A percentile compares a stretch with the other conserved stretches of the same genome.
phyloP scores from a whole-genome alignment of 345 rosid species.

The Eucalyptus marginata region DNA sequence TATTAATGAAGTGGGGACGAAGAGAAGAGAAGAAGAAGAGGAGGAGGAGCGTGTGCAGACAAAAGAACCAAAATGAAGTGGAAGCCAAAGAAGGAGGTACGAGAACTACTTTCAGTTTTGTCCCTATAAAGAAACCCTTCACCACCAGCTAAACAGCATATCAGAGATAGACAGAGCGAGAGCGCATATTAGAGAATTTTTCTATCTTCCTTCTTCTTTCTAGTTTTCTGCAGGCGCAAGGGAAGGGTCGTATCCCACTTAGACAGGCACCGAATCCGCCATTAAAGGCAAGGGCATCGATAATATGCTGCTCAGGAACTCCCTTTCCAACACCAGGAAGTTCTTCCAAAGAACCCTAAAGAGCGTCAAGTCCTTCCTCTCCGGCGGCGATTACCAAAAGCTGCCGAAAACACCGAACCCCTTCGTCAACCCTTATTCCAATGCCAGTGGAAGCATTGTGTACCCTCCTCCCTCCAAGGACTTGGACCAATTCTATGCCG shows the following conservation, averaged over 20 bases:
- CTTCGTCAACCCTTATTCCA: background rate
- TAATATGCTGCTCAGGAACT: conserved; percentile 45
- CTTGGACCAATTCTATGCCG: conserved; percentile 17
- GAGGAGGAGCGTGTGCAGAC: conserved; percentile 20
- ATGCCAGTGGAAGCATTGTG: background rate
- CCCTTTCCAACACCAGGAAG: conserved; percentile 41
- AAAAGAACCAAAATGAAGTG: background rate
- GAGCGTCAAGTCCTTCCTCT: conserved; percentile 43
- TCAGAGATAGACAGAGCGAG: background rate
- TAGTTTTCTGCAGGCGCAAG: background rate
- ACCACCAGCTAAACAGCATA: background rate
- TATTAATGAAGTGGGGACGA: conserved; percentile 8
- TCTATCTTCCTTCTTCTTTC: background rate
- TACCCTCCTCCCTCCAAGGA: conserved; percentile 1
- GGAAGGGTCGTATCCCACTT: background rate
- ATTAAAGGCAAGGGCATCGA: background rate
- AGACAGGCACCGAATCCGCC: background rate
- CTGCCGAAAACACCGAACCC: conserved; percentile 39
- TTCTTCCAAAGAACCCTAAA: conserved; percentile 45
- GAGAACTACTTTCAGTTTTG: background rate
- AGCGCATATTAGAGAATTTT: background rate
- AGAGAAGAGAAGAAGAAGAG: background rate
- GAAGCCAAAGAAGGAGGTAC: background rate
- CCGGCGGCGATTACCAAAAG: conserved; percentile 29
- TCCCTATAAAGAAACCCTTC: conserved; percentile 6